Base-by-base conservation (phyloP, 176 grass and related monocot species). In the Melocanna baccifera region DNA sequence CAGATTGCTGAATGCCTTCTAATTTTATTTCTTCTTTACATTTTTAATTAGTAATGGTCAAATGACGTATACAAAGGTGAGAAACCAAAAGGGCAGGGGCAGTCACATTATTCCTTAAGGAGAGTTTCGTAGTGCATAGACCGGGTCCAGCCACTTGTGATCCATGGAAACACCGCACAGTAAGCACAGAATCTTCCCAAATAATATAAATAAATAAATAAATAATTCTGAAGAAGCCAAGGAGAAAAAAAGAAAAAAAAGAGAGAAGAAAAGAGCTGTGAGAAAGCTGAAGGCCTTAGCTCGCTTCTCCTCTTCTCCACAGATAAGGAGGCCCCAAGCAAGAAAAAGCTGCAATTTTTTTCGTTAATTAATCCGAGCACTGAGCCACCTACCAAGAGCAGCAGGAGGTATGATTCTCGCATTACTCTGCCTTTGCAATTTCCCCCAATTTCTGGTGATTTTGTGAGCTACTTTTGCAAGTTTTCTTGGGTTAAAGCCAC, bases 311-410 rank as follows among this genome's bases (percentile, higher is more conserved):
- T 75, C 14, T 76, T 81, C 51, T 6, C 32, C 48, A 19, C 34
- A 77, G 86, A 87, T 82, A 83, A 76, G 79, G 79, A 87, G 79
- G 79, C 30, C 62, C 29, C 79, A 63, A 62, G 71, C 62, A 26
- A 50, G 51, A 22, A 76, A 82, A 87, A 69, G 48, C 71, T 62
- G 42, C 41, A 67, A 76, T 62, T 87, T 67, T 67, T 36, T 69
- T 69, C 37, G 62, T 75, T 69, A 69, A 82, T 53, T 55, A 59
- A 23, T 58, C 50, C 30, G 29, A 39, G 71, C 20, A 25, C 71
- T 23, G 15, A 76, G 62, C 29, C 9, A 12, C 25, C 58, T 61
- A 61, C 41, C 71, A 48, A 72, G 61, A 82, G 62, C 62, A 82
- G 50, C 0, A 14, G 52, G 70, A 76, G 86, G 86, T 87, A 76